These are phyloP conservation scores for Fusarium verrucosum DNA, from an alignment of 2,329 filamentous ascomycete genomes.

Conservation along the genomic window DNA sequence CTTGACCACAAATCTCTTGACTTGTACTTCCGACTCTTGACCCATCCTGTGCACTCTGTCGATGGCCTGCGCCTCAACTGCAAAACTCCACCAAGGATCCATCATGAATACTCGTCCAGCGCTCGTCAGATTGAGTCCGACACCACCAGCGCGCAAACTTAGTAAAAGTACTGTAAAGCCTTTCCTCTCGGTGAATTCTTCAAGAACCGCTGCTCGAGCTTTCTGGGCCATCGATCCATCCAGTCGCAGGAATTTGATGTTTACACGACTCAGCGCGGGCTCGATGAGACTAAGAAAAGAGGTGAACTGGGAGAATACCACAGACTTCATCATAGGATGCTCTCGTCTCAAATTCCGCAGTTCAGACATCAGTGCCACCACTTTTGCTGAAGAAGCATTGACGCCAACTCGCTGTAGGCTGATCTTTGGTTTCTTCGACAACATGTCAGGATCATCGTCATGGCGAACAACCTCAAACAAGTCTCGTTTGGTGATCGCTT, in stretches of 20 bases:
- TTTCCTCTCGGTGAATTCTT: slow-evolving; percentile 69
- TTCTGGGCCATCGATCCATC: slow-evolving; percentile 93
- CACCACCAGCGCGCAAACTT: slow-evolving; percentile 87
- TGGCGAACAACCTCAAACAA: slow-evolving; percentile 92
- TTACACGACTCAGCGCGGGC: slow-evolving; percentile 75
- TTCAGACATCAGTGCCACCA: slow-evolving; percentile 79
- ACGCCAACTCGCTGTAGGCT: slow-evolving; percentile 68
- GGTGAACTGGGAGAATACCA: slow-evolving; percentile 97
- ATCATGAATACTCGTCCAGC: slow-evolving; percentile 96
- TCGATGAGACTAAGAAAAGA: slow-evolving; percentile 94
- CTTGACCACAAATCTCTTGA: slow-evolving; percentile 88
- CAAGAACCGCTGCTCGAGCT: slow-evolving; percentile 78
- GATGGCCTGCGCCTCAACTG: slow-evolving; percentile 95
- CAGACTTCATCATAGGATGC: slow-evolving; percentile 79
- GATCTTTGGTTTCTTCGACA: slow-evolving; percentile 60
- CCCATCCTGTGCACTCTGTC: slow-evolving; percentile 98
- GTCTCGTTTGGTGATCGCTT: slow-evolving; percentile 81
- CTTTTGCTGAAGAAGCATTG: slow-evolving; percentile 84
- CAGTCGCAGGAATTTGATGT: slow-evolving; percentile 84
- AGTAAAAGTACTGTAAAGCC: slow-evolving; percentile 81
- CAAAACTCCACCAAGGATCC: slow-evolving; percentile 99
- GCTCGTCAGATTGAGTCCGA: slow-evolving; percentile 90
- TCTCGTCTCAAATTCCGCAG: slow-evolving; percentile 74
- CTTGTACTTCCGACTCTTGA: slow-evolving; percentile 84
- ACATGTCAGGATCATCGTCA: slow-evolving; percentile 65